Conservation (phyloP, 345 rosid genomes). For the Ceriops tagal region DNA sequence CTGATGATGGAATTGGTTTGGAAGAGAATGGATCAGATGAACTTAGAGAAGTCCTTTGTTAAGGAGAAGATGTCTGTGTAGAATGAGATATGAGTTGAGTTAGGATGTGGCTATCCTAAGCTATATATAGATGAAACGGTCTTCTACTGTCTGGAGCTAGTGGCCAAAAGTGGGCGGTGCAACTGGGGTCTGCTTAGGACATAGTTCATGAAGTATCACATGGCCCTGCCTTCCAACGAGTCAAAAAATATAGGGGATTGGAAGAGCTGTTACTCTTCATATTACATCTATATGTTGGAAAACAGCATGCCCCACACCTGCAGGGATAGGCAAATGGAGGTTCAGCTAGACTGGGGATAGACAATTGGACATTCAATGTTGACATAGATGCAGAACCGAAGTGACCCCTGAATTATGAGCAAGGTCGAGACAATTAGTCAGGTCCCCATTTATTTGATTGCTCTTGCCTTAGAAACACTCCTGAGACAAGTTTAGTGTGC, state of each 20-base stretch:
- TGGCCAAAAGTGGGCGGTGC: neutral
- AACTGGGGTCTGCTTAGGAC: neutral
- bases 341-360: too few relatives aligned
- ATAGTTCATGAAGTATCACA: neutral
- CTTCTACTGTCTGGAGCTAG: neutral
- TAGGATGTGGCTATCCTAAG: neutral
- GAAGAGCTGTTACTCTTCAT: neutral
- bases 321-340: too few relatives aligned
- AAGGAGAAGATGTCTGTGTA: neutral
- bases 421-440: too few relatives aligned
- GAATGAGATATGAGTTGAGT: neutral
- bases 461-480: too few relatives aligned
- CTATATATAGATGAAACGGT: neutral
- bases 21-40: neutral
- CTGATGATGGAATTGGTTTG: neutral
- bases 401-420: too few relatives aligned
- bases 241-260: neutral
- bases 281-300: neutral
- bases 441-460: too few relatives aligned
- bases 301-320: neutral
- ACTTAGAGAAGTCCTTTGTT: neutral
- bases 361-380: too few relatives aligned
- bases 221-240: neutral
- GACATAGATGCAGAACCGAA: slow-evolving; percentile 22
- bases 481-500: too few relatives aligned